Evolutionary conservation across 441 rosid genomes (phyloP).

Genomic region (Eugenia klotzschiana): DNA sequence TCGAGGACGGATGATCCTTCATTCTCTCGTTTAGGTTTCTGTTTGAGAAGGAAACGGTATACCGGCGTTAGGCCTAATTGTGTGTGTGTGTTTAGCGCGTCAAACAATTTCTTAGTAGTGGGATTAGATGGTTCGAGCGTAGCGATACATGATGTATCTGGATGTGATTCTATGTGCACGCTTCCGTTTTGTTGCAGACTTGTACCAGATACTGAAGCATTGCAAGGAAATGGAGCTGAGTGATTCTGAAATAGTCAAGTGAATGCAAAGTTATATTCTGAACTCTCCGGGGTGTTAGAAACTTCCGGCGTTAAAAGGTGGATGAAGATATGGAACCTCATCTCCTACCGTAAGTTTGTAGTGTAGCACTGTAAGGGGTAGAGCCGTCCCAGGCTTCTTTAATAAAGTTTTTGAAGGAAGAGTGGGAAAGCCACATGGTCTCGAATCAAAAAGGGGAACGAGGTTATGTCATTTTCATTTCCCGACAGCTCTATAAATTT

Average conservation of each 20-base stretch:
- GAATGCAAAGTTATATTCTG: neutral
- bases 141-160: neutral
- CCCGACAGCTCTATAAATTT: no score
- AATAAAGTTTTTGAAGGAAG: no score
- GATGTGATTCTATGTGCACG: neutral
- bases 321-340: no score
- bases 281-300: neutral
- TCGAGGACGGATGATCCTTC: neutral
- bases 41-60: neutral
- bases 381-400: no score
- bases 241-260: neutral
- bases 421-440: no score
- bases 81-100: neutral
- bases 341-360: no score
- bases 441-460: no score
- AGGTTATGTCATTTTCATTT: no score
- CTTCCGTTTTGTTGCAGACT: neutral
- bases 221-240: neutral
- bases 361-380: no score
- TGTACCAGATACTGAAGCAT: neutral
- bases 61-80: neutral
- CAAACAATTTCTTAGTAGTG: neutral
- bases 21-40: neutral
- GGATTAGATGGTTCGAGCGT: neutral
- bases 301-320: neutral